Percentiles rank a stretch among this genome's conserved stretches.
These are phyloP conservation scores for Ustilago hordei DNA, from an alignment of 1,284 basidiomycete species.

Conservation along the genomic window DNA sequence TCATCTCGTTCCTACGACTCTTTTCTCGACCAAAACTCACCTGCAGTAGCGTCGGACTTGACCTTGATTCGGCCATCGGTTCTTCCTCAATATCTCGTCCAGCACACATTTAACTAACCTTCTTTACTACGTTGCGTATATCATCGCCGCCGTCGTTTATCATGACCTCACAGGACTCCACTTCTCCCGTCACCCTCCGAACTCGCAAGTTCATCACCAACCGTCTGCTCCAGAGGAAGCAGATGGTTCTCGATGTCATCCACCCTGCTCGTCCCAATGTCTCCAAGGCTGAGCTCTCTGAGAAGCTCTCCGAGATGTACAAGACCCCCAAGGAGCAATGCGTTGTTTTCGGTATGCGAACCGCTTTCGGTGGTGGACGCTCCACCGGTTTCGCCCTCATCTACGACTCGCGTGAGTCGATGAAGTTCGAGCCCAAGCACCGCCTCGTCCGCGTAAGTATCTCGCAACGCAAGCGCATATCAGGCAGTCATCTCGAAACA, in stretches of 20 bases:
- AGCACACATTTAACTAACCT: conserved; percentile 8
- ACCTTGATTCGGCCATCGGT: conserved; percentile 10
- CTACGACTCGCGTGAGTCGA: conserved; percentile 94
- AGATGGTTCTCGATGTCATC: conserved; percentile 86
- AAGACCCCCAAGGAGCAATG: conserved; percentile 77
- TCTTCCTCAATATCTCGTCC: neutral
- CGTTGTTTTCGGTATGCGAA: conserved; percentile 77
- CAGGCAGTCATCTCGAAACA: neutral
- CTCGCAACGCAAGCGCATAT: neutral
- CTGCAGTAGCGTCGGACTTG: conserved; percentile 15
- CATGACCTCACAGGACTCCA: conserved; percentile 74
- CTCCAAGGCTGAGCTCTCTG: conserved; percentile 89
- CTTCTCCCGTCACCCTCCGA: conserved; percentile 93
- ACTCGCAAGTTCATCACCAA: conserved; percentile 99
- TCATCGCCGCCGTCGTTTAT: neutral
- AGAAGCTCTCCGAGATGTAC: conserved; percentile 85
- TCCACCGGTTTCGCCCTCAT: conserved; percentile 96
- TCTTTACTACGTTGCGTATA: neutral
- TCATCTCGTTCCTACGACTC: neutral
- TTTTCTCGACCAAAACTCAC: neutral
- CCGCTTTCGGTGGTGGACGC: conserved; percentile 97
- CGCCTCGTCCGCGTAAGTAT: conserved; percentile 85
- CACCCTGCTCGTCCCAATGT: conserved; percentile 96
- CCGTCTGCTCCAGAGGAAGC: conserved; percentile 89
- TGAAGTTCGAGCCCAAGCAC: conserved; percentile 94